Evolutionary conservation across 306 rosid genomes (phyloP), one percentile per base, ranked within the genome.

Genomic region (Dalbergia cochinchinensis): DNA sequence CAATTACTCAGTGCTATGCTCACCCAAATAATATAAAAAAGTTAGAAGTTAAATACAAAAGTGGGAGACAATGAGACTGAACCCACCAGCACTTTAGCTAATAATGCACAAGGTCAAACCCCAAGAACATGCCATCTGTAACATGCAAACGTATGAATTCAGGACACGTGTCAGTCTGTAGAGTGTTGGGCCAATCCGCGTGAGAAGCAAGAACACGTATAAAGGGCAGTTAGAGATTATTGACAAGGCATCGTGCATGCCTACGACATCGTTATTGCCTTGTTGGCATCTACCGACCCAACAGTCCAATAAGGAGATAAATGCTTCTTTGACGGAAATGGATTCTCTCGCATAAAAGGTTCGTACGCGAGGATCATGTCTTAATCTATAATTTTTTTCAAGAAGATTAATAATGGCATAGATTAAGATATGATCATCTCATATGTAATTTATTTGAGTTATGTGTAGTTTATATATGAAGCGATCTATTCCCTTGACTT

Each of bases 241-340:
- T 26, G 41, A 60, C 18, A 66, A 66, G 34, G 65, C 61, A 62
- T 79, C 86, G 84, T 89, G 91, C 80, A 83, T 8, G 55, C 3
- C 18, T 11, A 11, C 41, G 61, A 83, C 65, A 20, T 72, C 65
- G 42, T 69, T 67, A 26, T 41, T 50, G 22, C 12, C 4, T 3
- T 44, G 11, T 13, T 42, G 31, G 31, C 31, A 26, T 9, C 0
- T 37, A 1, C 68, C 45, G 15, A 54, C 16, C 3, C 15, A 47
- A 12, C n/a, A 9, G 12, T 47, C 53, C 14, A 12, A 47, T 47
- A 47, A 47, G 53, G 3, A 44, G 50, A 44, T 37, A 37, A 37
- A 37, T 37, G 41, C 7, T 37, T 37, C 7, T 4, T 26, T 26
- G 31, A 26, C 31, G 31, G 31, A 26, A 1, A 1, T 26, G 31